Evolutionary conservation across 495 filamentous ascomycete genomes (phyloP), one percentile per base, ranked within the genome.

Genomic region (Jackrogersella multiformis): DNA sequence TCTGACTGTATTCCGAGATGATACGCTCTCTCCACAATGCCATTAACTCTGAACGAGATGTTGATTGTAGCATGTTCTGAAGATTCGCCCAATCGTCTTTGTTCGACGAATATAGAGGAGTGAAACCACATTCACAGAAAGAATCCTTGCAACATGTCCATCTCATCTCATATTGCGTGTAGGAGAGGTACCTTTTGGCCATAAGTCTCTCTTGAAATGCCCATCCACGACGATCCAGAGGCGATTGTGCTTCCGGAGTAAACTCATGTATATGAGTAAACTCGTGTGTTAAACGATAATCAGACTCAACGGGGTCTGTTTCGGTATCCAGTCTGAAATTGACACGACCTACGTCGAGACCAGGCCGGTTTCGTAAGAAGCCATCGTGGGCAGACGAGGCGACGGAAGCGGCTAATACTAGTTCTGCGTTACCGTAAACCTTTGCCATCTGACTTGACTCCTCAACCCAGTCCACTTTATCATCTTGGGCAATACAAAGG

Each of bases 341-440:
- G 32, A 24, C 26, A 15, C 10, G 13, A 23, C 8, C 49, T 24
- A 2, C 15, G 20, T 36, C 3, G n/a, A 15, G 2, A 12, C 3
- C 2, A 36, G 32, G 30, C 18, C 49, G 28, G n/a, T 36, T 13
- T 23, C 32, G 30, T 34, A 53, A 53, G 30, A 53, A 53, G 16
- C 49, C 49, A 0, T 53, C 49, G 10, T 53, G 9, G n/a, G 45
- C 5, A 30, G 49, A 36, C 23, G 28, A 53, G 8, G 49, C 32
- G 12, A 9, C 4, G 8, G 32, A 16, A 35, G 49, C 49, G n/a
- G 49, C 49, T 30, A 53, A 53, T 4, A 53, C 49, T 4, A 53
- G 16, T 24, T 53, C 49, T 36, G 49, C 49, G 9, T n/a, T 15
- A 24, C 48, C 48, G 10, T 52, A 52, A 15, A 52, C 48, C 26